These are phyloP conservation scores for Beauveria medogensis DNA, from an alignment of 2,329 filamentous ascomycete species.

Conservation along the genomic window DNA sequence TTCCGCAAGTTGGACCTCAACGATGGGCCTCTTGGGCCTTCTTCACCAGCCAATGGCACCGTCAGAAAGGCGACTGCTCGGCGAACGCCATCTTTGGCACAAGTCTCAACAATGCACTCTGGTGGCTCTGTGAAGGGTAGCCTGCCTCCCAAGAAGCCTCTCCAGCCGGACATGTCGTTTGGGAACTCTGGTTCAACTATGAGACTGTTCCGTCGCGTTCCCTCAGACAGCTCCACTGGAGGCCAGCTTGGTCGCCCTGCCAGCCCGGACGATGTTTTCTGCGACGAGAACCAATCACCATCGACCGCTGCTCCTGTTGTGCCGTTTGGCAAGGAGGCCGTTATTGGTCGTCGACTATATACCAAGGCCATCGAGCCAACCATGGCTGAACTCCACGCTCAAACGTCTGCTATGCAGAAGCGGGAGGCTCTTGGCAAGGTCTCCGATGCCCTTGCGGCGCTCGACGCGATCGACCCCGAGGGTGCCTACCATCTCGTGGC, in stretches of 20 bases:
- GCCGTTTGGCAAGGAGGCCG: slow-evolving; percentile 67
- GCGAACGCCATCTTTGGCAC: slow-evolving; percentile 36
- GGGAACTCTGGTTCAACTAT: slow-evolving; percentile 90
- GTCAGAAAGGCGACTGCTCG: slow-evolving; percentile 53
- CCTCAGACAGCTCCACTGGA: slow-evolving; percentile 55
- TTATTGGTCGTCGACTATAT: slow-evolving; percentile 75
- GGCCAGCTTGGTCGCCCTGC: slow-evolving; percentile 28
- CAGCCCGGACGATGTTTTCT: slow-evolving; percentile 34
- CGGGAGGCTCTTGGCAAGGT: slow-evolving; percentile 76
- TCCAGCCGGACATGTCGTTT: slow-evolving; percentile 86
- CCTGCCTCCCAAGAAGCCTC: slow-evolving; percentile 59
- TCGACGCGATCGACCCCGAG: slow-evolving; percentile 85
- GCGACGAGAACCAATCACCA: slow-evolving; percentile 59
- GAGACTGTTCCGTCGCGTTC: slow-evolving; percentile 79
- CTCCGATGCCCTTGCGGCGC: slow-evolving; percentile 74
- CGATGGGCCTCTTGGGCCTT: slow-evolving; percentile 49
- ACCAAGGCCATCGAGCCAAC: slow-evolving; percentile 73
- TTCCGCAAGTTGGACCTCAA: slow-evolving; percentile 54
- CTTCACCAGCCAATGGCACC: slow-evolving; percentile 46
- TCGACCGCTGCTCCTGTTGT: slow-evolving; percentile 38
- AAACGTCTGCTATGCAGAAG: slow-evolving; percentile 58
- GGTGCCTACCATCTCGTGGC: slow-evolving; percentile 80
- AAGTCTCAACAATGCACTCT: slow-evolving; percentile 21
- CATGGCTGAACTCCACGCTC: slow-evolving; percentile 79
- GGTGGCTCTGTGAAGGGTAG: slow-evolving; percentile 34